Base-by-base conservation (phyloP, 1,284 basidiomycete genomes). In the Coniophora puteana region DNA sequence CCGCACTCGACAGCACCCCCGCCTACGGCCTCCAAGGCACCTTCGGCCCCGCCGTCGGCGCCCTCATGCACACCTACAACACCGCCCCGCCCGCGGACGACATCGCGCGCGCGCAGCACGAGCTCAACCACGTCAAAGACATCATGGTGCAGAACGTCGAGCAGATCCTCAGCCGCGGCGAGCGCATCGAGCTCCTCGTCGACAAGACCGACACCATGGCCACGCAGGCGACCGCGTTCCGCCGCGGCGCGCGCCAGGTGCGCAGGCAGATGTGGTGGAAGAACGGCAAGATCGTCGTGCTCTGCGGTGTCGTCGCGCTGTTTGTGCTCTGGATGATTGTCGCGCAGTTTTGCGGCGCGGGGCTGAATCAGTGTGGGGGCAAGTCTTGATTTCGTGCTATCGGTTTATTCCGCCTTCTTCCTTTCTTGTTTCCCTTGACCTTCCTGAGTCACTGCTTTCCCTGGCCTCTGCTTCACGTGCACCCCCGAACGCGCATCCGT, bases 141-240 rank as follows among this genome's bases (percentile, higher is more conserved):
- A 93, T 97, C 65, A 96, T 97, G 93, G 93, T 96, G 28, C 89
- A 93, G 63, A 94, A 94, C 60, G 92, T 95, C 45, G 91, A 94
- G 64, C 88, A 93, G 64, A 96, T 99, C 52, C 76, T 99, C 28
- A 87, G 80, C 43, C 76, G 96, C 29, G 96, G 95, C 7, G 96
- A 99, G 63, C 76, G 95, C 42, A 93, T 99, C 54, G 95, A 98
- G 60, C 72, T 98, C 16, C 76, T 99, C 30, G 89, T 99, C 32
- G 93, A 98, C 72, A 94, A 98, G 74, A 99, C 95, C 23, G 94
- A 98, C 61, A 89, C 80, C 44, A 92, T 98, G 77, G 90, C 92
- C 3, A 86, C 84, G 21, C 94, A 99, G 64, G 93, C 94, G 6
- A 89, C 91, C n/a, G 93, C 93, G 2, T 99, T 99, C 68, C 70